Base-by-base conservation (phyloP, 768 basidiomycete species). In the Auriscalpium orientale region DNA sequence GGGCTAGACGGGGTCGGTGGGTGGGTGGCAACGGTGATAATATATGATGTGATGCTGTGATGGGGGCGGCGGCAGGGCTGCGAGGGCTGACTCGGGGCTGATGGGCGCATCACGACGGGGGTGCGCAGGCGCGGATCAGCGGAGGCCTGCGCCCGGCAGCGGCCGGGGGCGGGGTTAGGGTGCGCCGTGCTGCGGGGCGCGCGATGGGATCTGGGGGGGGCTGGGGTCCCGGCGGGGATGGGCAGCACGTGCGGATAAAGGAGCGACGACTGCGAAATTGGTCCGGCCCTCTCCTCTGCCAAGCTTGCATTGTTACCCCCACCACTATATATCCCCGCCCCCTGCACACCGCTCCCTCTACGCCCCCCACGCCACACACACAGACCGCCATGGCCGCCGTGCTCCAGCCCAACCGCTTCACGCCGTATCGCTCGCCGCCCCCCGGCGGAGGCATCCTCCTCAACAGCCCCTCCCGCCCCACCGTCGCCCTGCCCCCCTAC, bases 341-440 rank as follows among this genome's bases (percentile, higher is more conserved):
- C 11, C 22, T 40, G 20, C 16, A 22, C 46, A 21, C 18, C 22
- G 15, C 22, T 16, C 7, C 4, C 22, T 9, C 46, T n/a, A 47
- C 46, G 22, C 46, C 12, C 22, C 21, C 43, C 22, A 28, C 22
- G 22, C 22, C 34, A 28, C 20, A 36, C 11, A 38, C 37, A 15
- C 50, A 15, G 37, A 16, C 21, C 52, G 28, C 35, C 43, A 53
- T 59, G 54, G 18, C 58, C 1, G 44, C 58, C 10, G 52, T 58
- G 40, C 46, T 53, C 28, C 55, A 46, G 45, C 45, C 3, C 16
- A 0, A 16, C 18, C 18, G 45, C 21, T 43, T 37, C 1, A 12
- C 6, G 7, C 13, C 45, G 13, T 13, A 49, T 6, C 1, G 40
- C 13, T 4, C 56, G 6, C 47, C 48, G 1, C 44, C 46, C 22